Evolutionary conservation across 1,139 yeast genomes (phyloP), one percentile per base, ranked within the genome.

Genomic region (Nakaseomyces nivariensis): DNA sequence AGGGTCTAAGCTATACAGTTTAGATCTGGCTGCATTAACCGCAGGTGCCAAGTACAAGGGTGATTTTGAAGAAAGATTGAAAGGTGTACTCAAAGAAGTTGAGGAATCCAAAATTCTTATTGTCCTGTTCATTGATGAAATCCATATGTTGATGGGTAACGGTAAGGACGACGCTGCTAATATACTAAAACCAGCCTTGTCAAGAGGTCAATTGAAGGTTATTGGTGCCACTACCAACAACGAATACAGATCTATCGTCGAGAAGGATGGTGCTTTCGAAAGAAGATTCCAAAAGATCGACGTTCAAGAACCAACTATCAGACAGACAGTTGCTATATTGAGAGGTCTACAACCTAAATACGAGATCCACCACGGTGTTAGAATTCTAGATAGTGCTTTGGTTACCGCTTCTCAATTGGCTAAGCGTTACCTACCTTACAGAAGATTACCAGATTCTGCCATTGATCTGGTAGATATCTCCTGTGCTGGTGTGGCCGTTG

Each of bases 1-100:
- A 49, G 81, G 81, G 55, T 81, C 96, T 56, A 79, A 84, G 57
- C 74, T 92, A 51, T 89, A 83, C 67, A 86, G 97, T 11, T 76
- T 92, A 55, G 98, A 92, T 67, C 76, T 92, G 59, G 97, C 97
- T 56, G 94, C 98, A 1, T 78, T 92, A 61, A 90, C 95, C 52
- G 98, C 98, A 6, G 99, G 99, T 69, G 97, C 98, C 49, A 92
- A 92, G 67, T 90, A 88, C 69, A 95, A 90, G 69, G 99, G 99
- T 70, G 98, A 92, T 66, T 92, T 92, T 64, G 99, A 92, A 73
- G 99, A 92, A 72, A 82, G 99, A 71, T 77, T 92, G 62, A 92
- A 94, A 71, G 97, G 97, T 56, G 98, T 92, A 25, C 74, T 92
- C 64, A 86, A 82, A 66, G 99, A 94, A 62, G 85, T 92, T 61